A percentile compares a stretch with the other conserved stretches of the same genome.
Evolutionary conservation across 495 filamentous ascomycete species (phyloP).

Genomic region (Tricharina praecox): DNA sequence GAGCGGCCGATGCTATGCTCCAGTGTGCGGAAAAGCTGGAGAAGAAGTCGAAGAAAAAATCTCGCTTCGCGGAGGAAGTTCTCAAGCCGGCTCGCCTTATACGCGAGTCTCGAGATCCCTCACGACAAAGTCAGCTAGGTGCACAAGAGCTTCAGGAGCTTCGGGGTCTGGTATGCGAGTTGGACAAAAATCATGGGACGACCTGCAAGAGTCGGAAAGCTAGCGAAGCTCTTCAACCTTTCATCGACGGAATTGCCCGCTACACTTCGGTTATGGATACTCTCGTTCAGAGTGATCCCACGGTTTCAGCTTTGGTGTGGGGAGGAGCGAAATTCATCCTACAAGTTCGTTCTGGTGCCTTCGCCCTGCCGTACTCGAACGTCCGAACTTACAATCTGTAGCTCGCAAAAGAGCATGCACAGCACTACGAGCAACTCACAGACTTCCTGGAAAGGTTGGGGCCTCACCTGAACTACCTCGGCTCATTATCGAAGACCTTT

Average conservation of each 20-base stretch:
- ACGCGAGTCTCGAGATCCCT: no score
- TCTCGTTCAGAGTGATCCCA: conserved; percentile 3
- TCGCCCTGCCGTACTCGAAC: no score
- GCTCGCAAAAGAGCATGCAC: not conserved
- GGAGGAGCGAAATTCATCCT: conserved; percentile 4
- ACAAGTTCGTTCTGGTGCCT: not conserved
- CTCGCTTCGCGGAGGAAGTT: no score
- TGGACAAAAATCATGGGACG: not conserved
- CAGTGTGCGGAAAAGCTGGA: no score
- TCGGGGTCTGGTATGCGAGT: not conserved
- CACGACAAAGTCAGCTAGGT: no score
- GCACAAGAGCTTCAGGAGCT: no score
- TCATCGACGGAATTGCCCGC: conserved; percentile 3
- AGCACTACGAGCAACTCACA: not conserved
- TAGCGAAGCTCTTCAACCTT: not conserved
- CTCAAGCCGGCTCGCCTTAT: no score
- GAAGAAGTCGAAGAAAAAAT: no score
- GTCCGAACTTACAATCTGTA: not conserved
- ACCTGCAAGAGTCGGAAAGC: not conserved
- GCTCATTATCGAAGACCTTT: not conserved
- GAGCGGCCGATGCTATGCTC: no score
- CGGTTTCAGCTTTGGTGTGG: not conserved
- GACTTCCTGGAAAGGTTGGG: not conserved
- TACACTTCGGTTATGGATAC: conserved; percentile 5
- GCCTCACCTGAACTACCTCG: not conserved